phyloP scores from a whole-genome alignment of 2,329 filamentous ascomycete species.

The Lizonia empirigonia region DNA sequence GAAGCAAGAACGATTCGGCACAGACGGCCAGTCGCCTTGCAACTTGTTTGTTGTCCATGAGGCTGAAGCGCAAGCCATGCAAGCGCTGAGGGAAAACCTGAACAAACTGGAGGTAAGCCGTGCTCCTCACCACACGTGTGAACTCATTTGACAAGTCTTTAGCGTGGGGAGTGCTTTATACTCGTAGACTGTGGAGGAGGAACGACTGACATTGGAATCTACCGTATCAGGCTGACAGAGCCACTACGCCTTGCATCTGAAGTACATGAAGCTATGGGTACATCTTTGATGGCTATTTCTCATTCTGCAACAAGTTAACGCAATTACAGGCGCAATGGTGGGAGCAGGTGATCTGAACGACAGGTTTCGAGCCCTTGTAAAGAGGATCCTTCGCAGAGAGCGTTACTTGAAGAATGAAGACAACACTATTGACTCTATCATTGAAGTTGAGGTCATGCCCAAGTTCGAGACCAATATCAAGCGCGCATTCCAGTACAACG shows the following conservation, averaged over 20 bases:
- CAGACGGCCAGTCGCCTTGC: background rate
- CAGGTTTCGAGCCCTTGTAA: conserved; percentile 3
- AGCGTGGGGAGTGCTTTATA: conserved; percentile 19
- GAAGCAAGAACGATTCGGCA: conserved; percentile 8
- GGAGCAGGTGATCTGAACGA: conserved; percentile 14
- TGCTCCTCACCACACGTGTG: background rate
- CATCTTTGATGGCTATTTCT: background rate
- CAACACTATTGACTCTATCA: conserved; percentile 7
- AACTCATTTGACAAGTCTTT: background rate
- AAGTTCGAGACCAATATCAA: conserved; percentile 19
- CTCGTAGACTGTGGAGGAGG: conserved; percentile 24
- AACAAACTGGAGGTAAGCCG: conserved; percentile 1
- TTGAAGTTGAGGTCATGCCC: conserved; percentile 16
- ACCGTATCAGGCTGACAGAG: conserved; percentile 8
- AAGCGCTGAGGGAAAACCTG: background rate
- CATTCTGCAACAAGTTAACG: background rate
- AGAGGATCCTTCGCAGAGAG: background rate
- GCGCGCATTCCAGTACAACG: conserved; percentile 6
- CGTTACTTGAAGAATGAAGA: conserved; percentile 8
- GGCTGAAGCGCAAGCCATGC: conserved; percentile 24
- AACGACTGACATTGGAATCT: conserved; percentile 20
- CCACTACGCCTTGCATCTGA: conserved; percentile 19
- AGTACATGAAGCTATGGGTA: conserved; percentile 17
- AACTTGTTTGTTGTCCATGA: conserved; percentile 27
- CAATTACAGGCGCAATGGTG: conserved; percentile 6